These are phyloP conservation scores for Aspergillus baeticus DNA, from an alignment of 495 filamentous ascomycete species.

Conservation along the genomic window DNA sequence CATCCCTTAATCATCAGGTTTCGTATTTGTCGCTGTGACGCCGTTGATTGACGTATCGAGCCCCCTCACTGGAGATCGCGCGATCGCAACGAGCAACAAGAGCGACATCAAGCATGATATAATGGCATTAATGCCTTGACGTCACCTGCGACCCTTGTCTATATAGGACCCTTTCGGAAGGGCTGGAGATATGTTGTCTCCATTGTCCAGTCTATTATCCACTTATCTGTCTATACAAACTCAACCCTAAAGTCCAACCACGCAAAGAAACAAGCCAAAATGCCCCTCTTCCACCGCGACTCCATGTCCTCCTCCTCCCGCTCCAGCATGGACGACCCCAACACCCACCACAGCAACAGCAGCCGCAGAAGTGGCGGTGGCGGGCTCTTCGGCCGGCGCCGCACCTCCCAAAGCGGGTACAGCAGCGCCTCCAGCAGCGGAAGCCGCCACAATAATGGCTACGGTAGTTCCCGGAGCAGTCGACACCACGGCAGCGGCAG, in stretches of 20 bases:
- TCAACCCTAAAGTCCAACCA: too few relatives aligned
- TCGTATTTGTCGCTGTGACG: neutral
- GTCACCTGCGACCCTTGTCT: constrained; percentile 19
- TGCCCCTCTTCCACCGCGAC: constrained; percentile 32
- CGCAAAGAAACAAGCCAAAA: constrained; percentile 5
- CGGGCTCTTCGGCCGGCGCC: constrained; percentile 13
- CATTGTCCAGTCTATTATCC: neutral
- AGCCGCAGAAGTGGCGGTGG: neutral
- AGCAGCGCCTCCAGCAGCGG: constrained; percentile 10
- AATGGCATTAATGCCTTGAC: neutral
- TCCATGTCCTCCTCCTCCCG: constrained; percentile 21
- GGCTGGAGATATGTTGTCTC: neutral
- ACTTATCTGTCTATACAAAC: neutral
- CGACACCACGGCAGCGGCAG: constrained; percentile 31
- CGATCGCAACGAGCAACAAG: neutral
- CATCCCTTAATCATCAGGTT: neutral
- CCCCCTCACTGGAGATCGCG: too few relatives aligned
- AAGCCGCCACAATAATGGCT: neutral
- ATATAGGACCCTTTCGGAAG: constrained; percentile 30
- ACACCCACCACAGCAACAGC: neutral
- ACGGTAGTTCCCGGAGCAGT: constrained; percentile 23
- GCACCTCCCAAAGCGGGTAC: constrained; percentile 14
- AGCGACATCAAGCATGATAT: neutral
- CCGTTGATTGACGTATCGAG: too few relatives aligned
- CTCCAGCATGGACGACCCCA: constrained; percentile 17